Conservation (phyloP, 2,329 filamentous ascomycete species). For the Sporothrix inflata region DNA sequence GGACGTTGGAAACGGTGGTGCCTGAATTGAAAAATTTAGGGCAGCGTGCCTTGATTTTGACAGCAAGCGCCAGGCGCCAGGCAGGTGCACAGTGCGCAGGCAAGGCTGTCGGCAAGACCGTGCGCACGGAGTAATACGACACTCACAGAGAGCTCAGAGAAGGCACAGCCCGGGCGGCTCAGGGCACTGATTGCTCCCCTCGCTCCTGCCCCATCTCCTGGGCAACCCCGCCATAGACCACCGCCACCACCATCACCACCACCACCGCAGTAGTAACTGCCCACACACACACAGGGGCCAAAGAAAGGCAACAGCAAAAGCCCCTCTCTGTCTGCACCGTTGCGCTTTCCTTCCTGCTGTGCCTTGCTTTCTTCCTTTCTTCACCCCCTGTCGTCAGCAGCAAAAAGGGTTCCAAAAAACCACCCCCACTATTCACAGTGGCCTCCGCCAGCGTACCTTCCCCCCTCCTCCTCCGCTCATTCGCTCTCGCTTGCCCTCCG, state of each 20-base stretch:
- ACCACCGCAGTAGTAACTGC: neutral
- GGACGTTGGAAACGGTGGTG: neutral
- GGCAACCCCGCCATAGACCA: constrained; percentile 30
- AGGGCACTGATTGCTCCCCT: neutral
- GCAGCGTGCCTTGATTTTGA: neutral
- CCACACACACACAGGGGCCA: neutral
- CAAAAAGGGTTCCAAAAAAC: neutral
- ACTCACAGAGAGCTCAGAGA: constrained; percentile 7
- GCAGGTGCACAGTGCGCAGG: constrained; percentile 14
- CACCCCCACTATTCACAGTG: constrained; percentile 25
- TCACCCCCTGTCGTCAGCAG: neutral
- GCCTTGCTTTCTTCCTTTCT: constrained; percentile 16
- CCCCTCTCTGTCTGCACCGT: neutral
- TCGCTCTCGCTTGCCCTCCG: neutral
- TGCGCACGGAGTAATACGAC: neutral
- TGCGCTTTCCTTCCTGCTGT: neutral
- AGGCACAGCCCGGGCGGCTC: neutral
- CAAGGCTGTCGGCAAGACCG: neutral
- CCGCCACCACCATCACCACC: neutral
- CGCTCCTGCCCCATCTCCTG: constrained; percentile 29
- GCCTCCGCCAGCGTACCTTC: constrained; percentile 13
- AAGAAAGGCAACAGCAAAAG: neutral
- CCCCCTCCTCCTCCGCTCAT: constrained; percentile 15
- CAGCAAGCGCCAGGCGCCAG: neutral
- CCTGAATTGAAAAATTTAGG: neutral